phyloP scores from a whole-genome alignment of 495 filamentous ascomycete species.

The Mytilinidion resinicola region DNA sequence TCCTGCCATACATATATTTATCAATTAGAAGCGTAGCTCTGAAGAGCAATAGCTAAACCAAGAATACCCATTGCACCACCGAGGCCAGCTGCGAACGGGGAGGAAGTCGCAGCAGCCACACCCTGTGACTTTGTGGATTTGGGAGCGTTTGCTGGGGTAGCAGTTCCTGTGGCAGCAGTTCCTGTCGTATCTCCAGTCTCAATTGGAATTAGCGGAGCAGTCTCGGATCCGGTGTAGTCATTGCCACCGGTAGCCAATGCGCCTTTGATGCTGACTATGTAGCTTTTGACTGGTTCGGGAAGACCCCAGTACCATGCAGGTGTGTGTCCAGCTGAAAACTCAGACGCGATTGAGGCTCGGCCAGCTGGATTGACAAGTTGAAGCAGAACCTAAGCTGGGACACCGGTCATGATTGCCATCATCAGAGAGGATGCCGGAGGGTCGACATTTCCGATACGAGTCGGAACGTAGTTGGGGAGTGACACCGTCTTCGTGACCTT shows the following conservation, averaged over 20 bases:
- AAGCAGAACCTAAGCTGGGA: not conserved
- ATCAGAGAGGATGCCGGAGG: slow-evolving; percentile 1
- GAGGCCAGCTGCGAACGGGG: not conserved
- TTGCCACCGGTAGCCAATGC: not conserved
- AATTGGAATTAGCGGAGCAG: not conserved
- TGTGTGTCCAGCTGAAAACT: not conserved
- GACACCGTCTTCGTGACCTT: not conserved
- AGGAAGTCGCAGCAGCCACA: not conserved
- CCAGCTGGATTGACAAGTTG: not conserved
- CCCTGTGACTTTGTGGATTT: not conserved
- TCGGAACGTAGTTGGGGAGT: not conserved
- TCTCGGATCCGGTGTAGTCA: not conserved
- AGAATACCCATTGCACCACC: not conserved
- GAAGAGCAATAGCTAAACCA: slow-evolving; percentile 1
- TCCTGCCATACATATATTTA: too few relatives aligned
- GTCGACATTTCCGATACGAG: not conserved
- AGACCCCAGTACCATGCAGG: not conserved
- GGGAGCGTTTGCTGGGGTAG: not conserved
- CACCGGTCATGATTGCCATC: not conserved
- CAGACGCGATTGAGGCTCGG: not conserved
- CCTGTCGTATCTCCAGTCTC: not conserved
- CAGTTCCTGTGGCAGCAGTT: not conserved
- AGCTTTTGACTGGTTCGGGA: not conserved
- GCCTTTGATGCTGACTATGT: not conserved
- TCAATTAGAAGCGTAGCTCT: too few relatives aligned